phyloP scores from a whole-genome alignment of 768 basidiomycete species.

The Mycena maculata region DNA sequence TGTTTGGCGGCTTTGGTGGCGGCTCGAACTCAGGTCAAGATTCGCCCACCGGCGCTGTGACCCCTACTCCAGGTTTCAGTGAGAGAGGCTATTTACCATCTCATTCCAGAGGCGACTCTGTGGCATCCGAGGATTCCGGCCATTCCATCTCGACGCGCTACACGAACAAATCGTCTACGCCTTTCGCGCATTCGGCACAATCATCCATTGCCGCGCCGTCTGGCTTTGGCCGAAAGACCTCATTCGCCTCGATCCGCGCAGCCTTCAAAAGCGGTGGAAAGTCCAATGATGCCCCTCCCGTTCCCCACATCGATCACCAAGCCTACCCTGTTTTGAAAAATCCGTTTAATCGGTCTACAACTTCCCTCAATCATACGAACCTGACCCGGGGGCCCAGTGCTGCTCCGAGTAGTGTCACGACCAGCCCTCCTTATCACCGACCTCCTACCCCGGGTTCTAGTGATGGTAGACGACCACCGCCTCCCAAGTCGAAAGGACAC shows the following conservation, averaged over 20 bases:
- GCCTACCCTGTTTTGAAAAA: constrained; percentile 80
- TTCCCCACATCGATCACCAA: constrained; percentile 76
- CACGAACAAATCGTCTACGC: constrained; percentile 57
- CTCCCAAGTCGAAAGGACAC: constrained; percentile 67
- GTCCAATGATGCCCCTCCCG: constrained; percentile 74
- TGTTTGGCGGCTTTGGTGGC: constrained; percentile 46
- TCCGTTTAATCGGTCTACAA: constrained; percentile 85
- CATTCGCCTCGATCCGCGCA: constrained; percentile 88
- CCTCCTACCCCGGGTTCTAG: constrained; percentile 71
- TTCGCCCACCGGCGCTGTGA: constrained; percentile 72
- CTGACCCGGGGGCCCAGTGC: constrained; percentile 47
- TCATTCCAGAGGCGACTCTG: constrained; percentile 83
- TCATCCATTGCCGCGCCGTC: constrained; percentile 73
- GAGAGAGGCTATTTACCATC: constrained; percentile 73
- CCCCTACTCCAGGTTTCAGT: constrained; percentile 57
- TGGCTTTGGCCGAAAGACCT: constrained; percentile 83
- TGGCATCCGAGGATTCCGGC: constrained; percentile 80
- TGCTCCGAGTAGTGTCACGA: constrained; percentile 52
- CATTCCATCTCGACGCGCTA: constrained; percentile 68
- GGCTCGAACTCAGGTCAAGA: constrained; percentile 62
- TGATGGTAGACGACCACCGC: constrained; percentile 48
- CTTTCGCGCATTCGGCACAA: constrained; percentile 78
- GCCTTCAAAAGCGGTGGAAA: constrained; percentile 80
- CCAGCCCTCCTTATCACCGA: constrained; percentile 66
- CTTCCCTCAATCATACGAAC: constrained; percentile 71